Evolutionary conservation across 306 rosid genomes (phyloP).

Genomic region (Phaseolus lunatus): DNA sequence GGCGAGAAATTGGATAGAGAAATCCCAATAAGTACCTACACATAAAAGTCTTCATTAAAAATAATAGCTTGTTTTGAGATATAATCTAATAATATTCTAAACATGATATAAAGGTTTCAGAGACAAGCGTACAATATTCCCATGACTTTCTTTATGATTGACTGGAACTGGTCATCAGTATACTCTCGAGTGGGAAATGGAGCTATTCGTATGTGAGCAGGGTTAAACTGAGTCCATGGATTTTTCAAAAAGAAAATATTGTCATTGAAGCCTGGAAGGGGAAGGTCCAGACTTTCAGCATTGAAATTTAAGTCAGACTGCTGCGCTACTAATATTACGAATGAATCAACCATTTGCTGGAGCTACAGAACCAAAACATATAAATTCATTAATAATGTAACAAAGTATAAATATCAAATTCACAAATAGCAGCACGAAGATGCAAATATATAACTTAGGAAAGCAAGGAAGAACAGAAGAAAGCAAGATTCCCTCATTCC

Average conservation of each 20-base stretch:
- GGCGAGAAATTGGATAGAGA: constrained; percentile 90
- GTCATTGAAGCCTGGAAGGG: constrained; percentile 51
- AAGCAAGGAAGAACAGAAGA: constrained; percentile 28
- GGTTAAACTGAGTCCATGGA: constrained; percentile 71
- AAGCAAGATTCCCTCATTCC: constrained; percentile 14
- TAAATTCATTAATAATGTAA: constrained; percentile 39
- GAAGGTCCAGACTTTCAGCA: constrained; percentile 47
- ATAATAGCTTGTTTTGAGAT: constrained; percentile 37
- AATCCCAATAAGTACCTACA: constrained; percentile 94
- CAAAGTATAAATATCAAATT: constrained; percentile 24
- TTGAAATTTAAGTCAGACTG: constrained; percentile 53
- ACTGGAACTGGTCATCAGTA: constrained; percentile 97
- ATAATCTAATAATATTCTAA: constrained; percentile 39
- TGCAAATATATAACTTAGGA: constrained; percentile 22
- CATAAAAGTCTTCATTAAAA: constrained; percentile 48
- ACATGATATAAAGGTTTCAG: constrained; percentile 34
- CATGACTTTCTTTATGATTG: constrained; percentile 86
- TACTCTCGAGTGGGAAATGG: constrained; percentile 97
- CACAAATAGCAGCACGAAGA: constrained; percentile 23
- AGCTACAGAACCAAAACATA: constrained; percentile 68
- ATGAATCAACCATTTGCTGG: constrained; percentile 89
- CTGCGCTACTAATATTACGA: constrained; percentile 84
- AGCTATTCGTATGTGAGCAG: constrained; percentile 74
- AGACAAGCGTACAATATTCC: constrained; percentile 78
- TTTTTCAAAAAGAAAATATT: constrained; percentile 47